These are phyloP conservation scores for Cercospora berteroae DNA, from an alignment of 2,329 filamentous ascomycete species.

Conservation along the genomic window DNA sequence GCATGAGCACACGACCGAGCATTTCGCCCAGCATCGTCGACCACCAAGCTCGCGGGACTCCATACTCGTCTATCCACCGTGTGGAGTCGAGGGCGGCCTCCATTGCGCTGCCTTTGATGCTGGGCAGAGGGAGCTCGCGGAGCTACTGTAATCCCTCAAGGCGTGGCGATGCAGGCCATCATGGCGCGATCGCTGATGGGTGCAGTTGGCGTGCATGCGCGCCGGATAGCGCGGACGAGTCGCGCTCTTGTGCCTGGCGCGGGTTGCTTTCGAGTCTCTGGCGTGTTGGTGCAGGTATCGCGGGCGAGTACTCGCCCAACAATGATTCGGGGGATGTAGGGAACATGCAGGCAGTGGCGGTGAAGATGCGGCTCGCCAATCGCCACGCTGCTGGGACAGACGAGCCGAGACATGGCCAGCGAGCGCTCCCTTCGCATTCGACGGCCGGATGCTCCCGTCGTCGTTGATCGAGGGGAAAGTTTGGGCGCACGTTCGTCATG, in stretches of 20 bases:
- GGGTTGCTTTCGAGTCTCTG: background rate
- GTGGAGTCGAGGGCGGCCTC: background rate
- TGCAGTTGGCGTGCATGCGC: background rate
- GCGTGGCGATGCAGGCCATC: background rate
- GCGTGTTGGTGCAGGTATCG: conserved; percentile 9
- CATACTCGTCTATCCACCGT: background rate
- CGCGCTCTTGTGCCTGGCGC: conserved; percentile 5
- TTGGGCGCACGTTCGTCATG: background rate
- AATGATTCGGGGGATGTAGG: background rate
- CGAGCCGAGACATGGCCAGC: background rate
- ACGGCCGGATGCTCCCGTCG: background rate
- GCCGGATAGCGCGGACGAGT: conserved; percentile 5
- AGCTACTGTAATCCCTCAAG: background rate
- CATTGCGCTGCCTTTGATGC: background rate
- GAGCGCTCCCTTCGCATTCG: background rate
- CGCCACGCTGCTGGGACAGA: background rate
- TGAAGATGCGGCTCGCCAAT: background rate
- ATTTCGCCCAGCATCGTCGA: background rate
- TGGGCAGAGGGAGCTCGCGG: background rate
- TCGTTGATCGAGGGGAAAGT: background rate
- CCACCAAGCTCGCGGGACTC: background rate
- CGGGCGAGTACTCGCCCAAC: background rate
- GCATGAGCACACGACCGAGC: background rate
- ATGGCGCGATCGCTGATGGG: conserved; percentile 11
- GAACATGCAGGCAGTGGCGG: background rate